These are phyloP conservation scores for Bacidia rubella DNA, from an alignment of 495 filamentous ascomycete genomes.

Conservation along the genomic window DNA sequence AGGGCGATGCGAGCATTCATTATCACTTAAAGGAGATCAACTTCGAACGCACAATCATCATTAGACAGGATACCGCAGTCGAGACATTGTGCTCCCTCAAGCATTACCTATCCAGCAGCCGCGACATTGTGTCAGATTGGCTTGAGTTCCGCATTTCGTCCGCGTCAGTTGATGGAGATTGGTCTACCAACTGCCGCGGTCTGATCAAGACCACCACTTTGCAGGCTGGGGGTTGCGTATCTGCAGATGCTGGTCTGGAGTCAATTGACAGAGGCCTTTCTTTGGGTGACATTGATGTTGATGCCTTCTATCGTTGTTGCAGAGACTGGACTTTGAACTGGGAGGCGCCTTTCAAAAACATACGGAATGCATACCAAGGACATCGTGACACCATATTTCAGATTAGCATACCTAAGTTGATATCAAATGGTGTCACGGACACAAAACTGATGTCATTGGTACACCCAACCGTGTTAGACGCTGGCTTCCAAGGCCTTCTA, in stretches of 20 bases:
- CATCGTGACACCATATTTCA: too few relatives aligned
- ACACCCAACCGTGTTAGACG: conserved; percentile 27
- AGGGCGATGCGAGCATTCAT: too few relatives aligned
- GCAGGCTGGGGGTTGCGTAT: too few relatives aligned
- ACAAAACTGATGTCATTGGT: conserved; percentile 13
- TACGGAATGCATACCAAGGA: too few relatives aligned
- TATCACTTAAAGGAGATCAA: neutral
- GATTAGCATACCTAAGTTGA: neutral
- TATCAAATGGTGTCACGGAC: conserved; percentile 2
- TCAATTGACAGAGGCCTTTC: too few relatives aligned
- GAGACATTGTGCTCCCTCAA: neutral
- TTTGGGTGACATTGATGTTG: too few relatives aligned
- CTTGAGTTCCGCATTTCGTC: neutral
- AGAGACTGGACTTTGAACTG: neutral
- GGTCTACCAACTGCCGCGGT: neutral
- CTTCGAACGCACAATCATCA: neutral
- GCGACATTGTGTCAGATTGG: neutral
- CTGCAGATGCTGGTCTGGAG: too few relatives aligned
- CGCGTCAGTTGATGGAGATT: neutral
- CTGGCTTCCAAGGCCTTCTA: conserved; percentile 19
- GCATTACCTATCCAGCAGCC: neutral
- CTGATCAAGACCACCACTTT: too few relatives aligned
- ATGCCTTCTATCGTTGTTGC: too few relatives aligned
- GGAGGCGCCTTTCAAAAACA: neutral
- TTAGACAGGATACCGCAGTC: neutral